phyloP scores from a whole-genome alignment of 257 asterid species.

The Misopates orontium region DNA sequence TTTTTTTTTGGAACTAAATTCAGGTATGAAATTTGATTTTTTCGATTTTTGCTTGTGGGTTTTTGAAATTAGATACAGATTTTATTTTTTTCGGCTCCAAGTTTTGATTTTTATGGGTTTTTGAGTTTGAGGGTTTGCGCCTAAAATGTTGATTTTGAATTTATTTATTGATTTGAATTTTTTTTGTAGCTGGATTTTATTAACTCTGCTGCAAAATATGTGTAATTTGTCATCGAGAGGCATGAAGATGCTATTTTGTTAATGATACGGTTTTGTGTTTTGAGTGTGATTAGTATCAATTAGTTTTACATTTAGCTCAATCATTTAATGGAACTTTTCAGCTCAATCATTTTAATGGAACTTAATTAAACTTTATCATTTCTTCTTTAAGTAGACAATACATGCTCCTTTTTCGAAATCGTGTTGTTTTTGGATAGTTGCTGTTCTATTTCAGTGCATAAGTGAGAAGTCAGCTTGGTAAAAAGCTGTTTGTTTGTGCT shows the following conservation, averaged over 20 bases:
- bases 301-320: neutral
- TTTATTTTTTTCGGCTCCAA: neutral
- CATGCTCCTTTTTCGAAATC: neutral
- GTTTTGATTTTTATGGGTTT: conserved; percentile 12
- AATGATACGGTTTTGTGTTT: neutral
- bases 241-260: neutral
- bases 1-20: no score
- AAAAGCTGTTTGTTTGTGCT: no score
- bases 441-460: no score
- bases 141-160: conserved; percentile 23
- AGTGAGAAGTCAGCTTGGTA: no score
- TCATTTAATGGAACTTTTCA: no score
- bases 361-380: neutral
- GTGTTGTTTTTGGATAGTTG: no score
- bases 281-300: neutral
- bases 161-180: neutral
- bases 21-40: no score
- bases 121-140: conserved; percentile 9
- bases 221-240: no score
- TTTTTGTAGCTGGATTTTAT: no score
- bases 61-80: neutral
- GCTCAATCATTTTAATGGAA: conserved; percentile 8
- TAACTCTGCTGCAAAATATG: no score
- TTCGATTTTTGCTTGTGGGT: neutral
- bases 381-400: neutral